Conservation (phyloP, 345 rosid genomes). For the Rhodomyrtus tomentosa region DNA sequence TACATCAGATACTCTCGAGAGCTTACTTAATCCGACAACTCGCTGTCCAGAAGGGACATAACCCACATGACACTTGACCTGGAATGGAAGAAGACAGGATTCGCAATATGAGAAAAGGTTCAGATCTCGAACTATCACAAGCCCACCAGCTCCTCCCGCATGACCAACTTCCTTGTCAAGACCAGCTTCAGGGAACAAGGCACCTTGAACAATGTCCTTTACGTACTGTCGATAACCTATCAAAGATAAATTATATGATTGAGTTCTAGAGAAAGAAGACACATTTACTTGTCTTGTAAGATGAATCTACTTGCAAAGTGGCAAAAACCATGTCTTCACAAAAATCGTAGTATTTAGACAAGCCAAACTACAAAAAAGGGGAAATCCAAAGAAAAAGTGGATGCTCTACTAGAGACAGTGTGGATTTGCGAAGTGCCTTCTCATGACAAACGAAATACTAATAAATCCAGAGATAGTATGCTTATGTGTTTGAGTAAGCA, state of each 20-base stretch:
- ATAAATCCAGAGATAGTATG: background rate
- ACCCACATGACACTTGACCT: constrained; percentile 75
- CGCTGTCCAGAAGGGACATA: constrained; percentile 75
- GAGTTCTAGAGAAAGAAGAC: background rate
- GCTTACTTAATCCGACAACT: constrained; percentile 89
- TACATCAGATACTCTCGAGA: constrained; percentile 79
- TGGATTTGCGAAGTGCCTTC: background rate
- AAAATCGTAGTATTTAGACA: background rate
- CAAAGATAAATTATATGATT: background rate
- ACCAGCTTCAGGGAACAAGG: constrained; percentile 91
- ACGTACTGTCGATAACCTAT: constrained; percentile 65
- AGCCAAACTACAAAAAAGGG: background rate
- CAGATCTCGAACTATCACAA: constrained; percentile 79
- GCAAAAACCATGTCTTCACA: background rate
- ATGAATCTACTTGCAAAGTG: background rate
- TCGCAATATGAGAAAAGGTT: constrained; percentile 87
- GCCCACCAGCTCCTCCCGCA: constrained; percentile 89
- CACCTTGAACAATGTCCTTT: constrained; percentile 69
- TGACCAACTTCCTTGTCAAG: constrained; percentile 53
- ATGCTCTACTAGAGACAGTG: background rate
- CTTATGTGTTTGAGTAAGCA: background rate
- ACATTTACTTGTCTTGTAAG: background rate
- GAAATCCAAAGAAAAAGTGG: background rate
- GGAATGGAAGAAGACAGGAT: constrained; percentile 88
- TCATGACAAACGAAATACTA: background rate